Evolutionary conservation across 352 stramenopile species (phyloP), one percentile per base, ranked within the genome.

Genomic region (Phytophthora rubi): DNA sequence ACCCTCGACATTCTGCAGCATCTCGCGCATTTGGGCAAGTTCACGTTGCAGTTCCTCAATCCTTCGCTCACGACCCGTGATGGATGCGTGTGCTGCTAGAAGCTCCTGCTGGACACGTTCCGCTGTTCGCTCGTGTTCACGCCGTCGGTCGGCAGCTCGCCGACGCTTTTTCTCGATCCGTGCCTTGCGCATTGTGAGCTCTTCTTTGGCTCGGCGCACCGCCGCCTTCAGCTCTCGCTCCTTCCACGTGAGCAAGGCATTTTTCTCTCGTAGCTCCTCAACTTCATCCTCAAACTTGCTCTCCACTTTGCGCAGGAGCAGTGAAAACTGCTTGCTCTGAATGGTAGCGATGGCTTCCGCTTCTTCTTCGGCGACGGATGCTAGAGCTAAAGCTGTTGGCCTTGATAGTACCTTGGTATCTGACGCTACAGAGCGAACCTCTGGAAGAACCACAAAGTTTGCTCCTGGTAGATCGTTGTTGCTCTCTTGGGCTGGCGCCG

Each of bases 241-340:
- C 44, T 87, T 85, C 80, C 83, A 92, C 35, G 75, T 62, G 28
- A 92, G 80, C 64, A 90, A 70, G 13, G 85, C 80, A 65, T 90
- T 90, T 48, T 86, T 76, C 57, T 94, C 82, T 42, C 86, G 86
- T 6, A 94, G 76, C 44, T 80, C 70, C 54, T 94, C 86, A 16
- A 94, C 73, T 53, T 95, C 85, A 67, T 94, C 86, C 62, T 88
- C 75, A 57, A 91, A 91, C 60, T 92, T 92, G 62, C 80, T 90
- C 68, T 95, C 88, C 16, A 93, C 59, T 52, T 91, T 89, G 39
- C 88, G 85, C 53, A 93, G 71, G 53, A 93, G 76, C 65, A 94
- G 62, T 68, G 88, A 90, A 62, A 93, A 76, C 28, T 75, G 66
- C 48, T 82, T 84, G 65, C 75, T 77, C 44, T 82, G 60, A 51